Percentiles rank a stretch among this genome's conserved stretches.
Evolutionary conservation across 2,329 filamentous ascomycete species (phyloP).

Genomic region (Aureobasidium pullulans): DNA sequence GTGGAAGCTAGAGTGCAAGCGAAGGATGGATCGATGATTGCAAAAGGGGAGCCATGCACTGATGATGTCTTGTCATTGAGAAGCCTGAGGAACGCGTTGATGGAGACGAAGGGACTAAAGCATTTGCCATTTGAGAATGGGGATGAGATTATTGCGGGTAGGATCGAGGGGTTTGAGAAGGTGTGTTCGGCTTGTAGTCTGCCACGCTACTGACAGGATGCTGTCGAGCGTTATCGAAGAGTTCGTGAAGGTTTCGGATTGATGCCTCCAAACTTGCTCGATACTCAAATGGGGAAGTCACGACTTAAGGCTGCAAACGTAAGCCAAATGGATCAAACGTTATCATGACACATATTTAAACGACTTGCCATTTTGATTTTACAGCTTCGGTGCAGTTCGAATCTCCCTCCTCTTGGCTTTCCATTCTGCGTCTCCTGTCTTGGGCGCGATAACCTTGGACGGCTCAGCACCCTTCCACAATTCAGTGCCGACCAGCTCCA

Average conservation of each 20-base stretch:
- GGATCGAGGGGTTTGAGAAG: background rate
- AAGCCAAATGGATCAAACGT: background rate
- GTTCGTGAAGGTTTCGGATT: no score
- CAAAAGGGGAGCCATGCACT: background rate
- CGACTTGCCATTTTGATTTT: background rate
- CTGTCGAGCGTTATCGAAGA: rapidly evolving
- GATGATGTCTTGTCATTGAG: background rate
- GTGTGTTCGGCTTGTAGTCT: background rate
- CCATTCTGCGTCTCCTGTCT: background rate
- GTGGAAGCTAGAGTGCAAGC: constrained; percentile 2
- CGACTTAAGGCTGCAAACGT: background rate
- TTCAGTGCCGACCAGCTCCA: constrained; percentile 62
- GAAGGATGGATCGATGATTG: background rate
- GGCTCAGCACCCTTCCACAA: constrained; percentile 47
- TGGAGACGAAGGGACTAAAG: background rate
- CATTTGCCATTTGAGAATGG: background rate
- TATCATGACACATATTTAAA: background rate
- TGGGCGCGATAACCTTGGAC: background rate
- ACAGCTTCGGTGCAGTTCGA: background rate
- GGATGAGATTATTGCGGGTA: background rate
- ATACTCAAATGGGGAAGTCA: background rate
- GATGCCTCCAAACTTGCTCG: no score
- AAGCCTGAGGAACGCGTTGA: background rate
- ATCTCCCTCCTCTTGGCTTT: constrained; percentile 9
- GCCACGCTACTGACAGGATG: background rate